Evolutionary conservation across 345 rosid species (phyloP).

Genomic region (Psidium friedrichsthalianum): DNA sequence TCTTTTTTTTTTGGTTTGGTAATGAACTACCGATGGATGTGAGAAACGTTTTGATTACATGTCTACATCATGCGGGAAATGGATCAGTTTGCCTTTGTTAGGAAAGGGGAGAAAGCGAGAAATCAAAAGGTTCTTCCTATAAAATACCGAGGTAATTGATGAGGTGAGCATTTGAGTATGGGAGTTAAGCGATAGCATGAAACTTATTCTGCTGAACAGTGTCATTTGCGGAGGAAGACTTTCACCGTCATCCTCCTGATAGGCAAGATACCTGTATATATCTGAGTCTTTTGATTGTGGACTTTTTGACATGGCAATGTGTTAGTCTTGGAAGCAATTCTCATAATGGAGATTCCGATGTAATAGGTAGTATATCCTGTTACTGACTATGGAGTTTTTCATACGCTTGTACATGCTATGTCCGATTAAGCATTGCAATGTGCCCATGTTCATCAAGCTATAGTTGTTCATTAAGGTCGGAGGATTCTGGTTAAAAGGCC

Average conservation of each 20-base stretch:
- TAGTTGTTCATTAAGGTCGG: neutral
- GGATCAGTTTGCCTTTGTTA: neutral
- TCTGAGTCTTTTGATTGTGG: neutral
- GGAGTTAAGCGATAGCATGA: neutral
- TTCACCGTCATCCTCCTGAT: neutral
- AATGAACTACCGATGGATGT: neutral
- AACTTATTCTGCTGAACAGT: neutral
- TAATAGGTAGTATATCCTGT: neutral
- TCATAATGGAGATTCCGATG: neutral
- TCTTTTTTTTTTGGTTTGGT: neutral
- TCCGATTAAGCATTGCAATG: neutral
- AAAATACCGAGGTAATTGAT: neutral
- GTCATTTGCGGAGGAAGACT: neutral
- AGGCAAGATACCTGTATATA: neutral
- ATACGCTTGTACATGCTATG: fast-evolving
- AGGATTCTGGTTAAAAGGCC: neutral
- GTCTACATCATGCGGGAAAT: neutral
- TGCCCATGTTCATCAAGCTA: neutral
- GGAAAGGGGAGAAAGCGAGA: neutral
- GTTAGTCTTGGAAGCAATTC: neutral
- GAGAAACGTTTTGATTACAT: neutral
- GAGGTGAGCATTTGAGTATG: neutral
- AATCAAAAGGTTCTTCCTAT: neutral
- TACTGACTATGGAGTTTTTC: neutral
- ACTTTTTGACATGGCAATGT: neutral